Percentiles rank a stretch among this genome's conserved stretches.
Conservation (phyloP, 306 rosid species). For the Elaeagnus macrophylla region DNA sequence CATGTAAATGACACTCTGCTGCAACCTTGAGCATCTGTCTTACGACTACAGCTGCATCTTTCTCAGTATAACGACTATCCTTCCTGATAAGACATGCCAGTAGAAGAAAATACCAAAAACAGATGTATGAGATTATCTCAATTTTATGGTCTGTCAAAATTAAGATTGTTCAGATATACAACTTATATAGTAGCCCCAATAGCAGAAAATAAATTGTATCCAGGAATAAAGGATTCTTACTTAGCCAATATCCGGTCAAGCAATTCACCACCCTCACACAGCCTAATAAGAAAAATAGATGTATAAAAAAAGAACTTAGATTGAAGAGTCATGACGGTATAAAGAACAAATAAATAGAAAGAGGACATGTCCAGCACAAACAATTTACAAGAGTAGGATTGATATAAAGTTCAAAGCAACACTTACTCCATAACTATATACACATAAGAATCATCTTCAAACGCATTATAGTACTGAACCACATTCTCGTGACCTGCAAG, state of each 20-base stretch:
- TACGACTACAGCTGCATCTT: conserved; percentile 91
- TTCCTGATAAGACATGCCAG: conserved; percentile 51
- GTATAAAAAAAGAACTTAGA: conserved; percentile 1
- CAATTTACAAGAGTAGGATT: conserved; percentile 7
- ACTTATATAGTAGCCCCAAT: conserved; percentile 6
- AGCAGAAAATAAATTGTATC: conserved; percentile 8
- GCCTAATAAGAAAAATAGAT: conserved; percentile 36
- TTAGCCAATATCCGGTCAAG: conserved; percentile 89
- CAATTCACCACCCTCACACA: conserved; percentile 97
- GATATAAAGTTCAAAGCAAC: conserved; percentile 7
- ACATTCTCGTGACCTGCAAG: conserved; percentile 97
- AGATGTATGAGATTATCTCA: conserved; percentile 6
- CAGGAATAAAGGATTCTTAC: conserved; percentile 43
- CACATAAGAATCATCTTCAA: conserved; percentile 86
- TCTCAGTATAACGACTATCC: conserved; percentile 91
- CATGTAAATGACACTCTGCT: conserved; percentile 95
- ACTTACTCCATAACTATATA: conserved; percentile 99
- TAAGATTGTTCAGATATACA: conserved; percentile 9
- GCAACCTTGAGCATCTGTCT: conserved; percentile 99
- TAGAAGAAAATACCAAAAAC: conserved; percentile 18
- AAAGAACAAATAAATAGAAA: conserved; percentile 10
- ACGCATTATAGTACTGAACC: conserved; percentile 75
- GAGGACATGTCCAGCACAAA: conserved; percentile 14
- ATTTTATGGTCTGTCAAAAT: conserved; percentile 6
- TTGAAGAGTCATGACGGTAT: not conserved